phyloP scores from a whole-genome alignment of 352 stramenopile genomes.

The Phytopythium oedochilum region DNA sequence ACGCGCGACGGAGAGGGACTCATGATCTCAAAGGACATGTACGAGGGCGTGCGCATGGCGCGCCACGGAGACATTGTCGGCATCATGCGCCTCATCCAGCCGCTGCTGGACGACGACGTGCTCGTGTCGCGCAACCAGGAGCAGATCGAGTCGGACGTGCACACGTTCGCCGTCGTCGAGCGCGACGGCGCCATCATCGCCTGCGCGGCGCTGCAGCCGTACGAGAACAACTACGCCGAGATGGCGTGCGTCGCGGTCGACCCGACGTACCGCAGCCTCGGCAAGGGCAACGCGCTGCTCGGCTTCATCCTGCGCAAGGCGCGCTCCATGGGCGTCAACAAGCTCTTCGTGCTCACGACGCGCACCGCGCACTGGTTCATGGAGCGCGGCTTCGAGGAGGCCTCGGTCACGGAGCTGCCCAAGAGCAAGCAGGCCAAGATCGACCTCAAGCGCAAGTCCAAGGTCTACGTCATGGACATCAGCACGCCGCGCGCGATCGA shows the following conservation, averaged over 20 bases:
- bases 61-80: slow-evolving; percentile 90
- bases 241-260: slow-evolving; percentile 90
- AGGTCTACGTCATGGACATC: slow-evolving; percentile 89
- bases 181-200: slow-evolving; percentile 88
- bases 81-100: slow-evolving; percentile 87
- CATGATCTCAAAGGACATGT: slow-evolving; percentile 97
- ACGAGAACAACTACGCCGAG: slow-evolving; percentile 87
- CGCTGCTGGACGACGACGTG: slow-evolving; percentile 84
- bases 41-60: slow-evolving; percentile 93
- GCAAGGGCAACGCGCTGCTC: slow-evolving; percentile 89
- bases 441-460: slow-evolving; percentile 79
- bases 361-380: slow-evolving; percentile 98
- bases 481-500: slow-evolving; percentile 76
- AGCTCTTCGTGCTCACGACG: slow-evolving; percentile 97
- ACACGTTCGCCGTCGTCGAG: slow-evolving; percentile 87
- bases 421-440: slow-evolving; percentile 72
- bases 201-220: slow-evolving; percentile 86
- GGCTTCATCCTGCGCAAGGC: slow-evolving; percentile 89
- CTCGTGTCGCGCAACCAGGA: slow-evolving; percentile 85
- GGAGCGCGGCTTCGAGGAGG: slow-evolving; percentile 93
- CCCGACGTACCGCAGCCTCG: slow-evolving; percentile 76
- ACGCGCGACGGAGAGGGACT: slow-evolving; percentile 95
- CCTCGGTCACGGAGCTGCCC: slow-evolving; percentile 85
- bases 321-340: slow-evolving; percentile 77
- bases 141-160: slow-evolving; percentile 86